phyloP scores from a whole-genome alignment of 352 stramenopile species.

The Thraustochytrium striatum region DNA sequence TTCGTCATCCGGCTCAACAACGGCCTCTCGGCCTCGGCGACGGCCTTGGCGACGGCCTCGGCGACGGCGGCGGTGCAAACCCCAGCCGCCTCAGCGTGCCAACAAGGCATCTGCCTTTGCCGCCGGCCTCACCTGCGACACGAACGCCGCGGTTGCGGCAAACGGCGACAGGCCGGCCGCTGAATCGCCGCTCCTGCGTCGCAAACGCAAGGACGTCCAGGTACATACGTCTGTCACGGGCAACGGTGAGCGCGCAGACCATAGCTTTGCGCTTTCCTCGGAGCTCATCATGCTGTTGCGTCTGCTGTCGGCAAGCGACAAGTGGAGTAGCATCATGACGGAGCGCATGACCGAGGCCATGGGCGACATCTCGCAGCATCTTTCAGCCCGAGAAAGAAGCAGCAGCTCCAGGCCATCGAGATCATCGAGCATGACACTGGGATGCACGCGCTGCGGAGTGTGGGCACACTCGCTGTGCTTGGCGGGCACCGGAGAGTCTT shows the following conservation, averaged over 20 bases:
- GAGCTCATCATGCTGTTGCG: constrained; percentile 41
- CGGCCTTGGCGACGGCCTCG: not conserved
- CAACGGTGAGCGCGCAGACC: not conserved
- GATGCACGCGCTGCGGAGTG: constrained; percentile 28
- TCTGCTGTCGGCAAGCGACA: not conserved
- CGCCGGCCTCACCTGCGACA: too few relatives aligned
- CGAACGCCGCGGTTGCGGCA: too few relatives aligned
- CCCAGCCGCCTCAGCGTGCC: too few relatives aligned
- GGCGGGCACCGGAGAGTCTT: constrained; percentile 51
- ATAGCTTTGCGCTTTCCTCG: constrained; percentile 45
- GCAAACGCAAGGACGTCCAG: constrained; percentile 10
- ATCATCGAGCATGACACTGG: not conserved
- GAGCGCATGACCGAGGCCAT: constrained; percentile 23
- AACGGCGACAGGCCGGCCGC: too few relatives aligned
- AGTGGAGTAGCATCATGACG: not conserved
- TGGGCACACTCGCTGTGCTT: constrained; percentile 51
- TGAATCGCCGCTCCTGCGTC: not conserved
- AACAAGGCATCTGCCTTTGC: too few relatives aligned
- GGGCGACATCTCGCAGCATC: constrained; percentile 12
- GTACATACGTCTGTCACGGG: constrained; percentile 7
- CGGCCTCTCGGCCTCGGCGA: not conserved
- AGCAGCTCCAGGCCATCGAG: not conserved
- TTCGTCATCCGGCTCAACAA: too few relatives aligned
- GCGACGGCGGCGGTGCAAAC: not conserved
- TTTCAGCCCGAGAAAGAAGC: constrained; percentile 23